phyloP scores from a whole-genome alignment of 345 rosid species.

The Chamaenerion angustifolium region DNA sequence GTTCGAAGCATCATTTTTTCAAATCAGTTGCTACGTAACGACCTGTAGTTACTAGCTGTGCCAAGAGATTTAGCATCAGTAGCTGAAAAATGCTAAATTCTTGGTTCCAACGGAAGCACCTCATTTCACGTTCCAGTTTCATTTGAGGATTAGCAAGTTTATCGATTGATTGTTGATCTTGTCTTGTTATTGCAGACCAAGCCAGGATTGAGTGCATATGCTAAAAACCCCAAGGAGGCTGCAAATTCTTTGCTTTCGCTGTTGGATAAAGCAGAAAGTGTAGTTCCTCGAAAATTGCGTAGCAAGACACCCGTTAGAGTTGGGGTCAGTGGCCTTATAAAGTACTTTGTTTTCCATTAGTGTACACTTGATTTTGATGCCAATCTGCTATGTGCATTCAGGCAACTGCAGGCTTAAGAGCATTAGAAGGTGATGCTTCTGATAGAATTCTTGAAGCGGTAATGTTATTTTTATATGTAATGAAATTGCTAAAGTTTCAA shows the following conservation, averaged over 20 bases:
- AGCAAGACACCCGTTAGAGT: conserved; percentile 83
- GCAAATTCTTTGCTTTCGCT: conserved; percentile 57
- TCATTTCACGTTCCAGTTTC: too few species aligned
- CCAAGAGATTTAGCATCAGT: too few species aligned
- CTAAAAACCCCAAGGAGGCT: conserved; percentile 57
- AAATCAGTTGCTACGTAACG: too few species aligned
- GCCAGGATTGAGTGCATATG: conserved; percentile 82
- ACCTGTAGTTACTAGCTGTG: too few species aligned
- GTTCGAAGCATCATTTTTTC: too few species aligned
- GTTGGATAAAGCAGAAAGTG: conserved; percentile 71
- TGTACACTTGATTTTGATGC: conserved; percentile 6
- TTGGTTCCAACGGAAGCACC: too few species aligned
- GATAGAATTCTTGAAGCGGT: conserved; percentile 81
- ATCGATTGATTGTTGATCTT: not conserved
- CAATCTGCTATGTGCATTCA: conserved; percentile 13
- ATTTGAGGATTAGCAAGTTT: too few species aligned
- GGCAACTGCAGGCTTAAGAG: conserved; percentile 98
- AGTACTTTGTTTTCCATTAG: not conserved
- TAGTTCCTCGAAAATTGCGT: conserved; percentile 63
- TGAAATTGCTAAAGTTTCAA: not conserved
- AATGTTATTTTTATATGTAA: conserved; percentile 1
- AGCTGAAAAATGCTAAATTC: too few species aligned
- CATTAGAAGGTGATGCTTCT: conserved; percentile 66
- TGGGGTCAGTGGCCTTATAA: conserved; percentile 44
- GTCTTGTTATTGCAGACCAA: conserved; percentile 30